These are phyloP conservation scores for Scytalidium sp. DNA, from an alignment of 2,329 filamentous ascomycete genomes.

Conservation along the genomic window DNA sequence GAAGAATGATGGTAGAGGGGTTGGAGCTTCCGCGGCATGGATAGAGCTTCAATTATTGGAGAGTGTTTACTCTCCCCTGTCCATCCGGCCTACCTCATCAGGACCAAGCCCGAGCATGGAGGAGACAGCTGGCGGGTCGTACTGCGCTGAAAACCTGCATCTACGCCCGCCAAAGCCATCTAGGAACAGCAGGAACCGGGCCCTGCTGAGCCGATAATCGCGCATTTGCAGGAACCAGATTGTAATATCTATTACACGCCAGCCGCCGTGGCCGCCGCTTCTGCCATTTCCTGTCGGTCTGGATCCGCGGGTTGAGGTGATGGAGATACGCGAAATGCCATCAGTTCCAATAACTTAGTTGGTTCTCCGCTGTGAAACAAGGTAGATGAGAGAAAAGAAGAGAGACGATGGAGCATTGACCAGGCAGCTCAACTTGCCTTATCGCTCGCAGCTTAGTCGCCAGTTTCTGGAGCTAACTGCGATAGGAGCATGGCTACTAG, in stretches of 20 bases:
- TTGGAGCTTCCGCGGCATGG: background rate
- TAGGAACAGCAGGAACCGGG: background rate
- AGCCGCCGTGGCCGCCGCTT: no score
- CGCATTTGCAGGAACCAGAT: background rate
- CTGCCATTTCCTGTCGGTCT: no score
- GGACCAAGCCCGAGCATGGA: background rate
- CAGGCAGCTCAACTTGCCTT: background rate
- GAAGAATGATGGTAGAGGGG: background rate
- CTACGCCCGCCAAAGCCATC: no score
- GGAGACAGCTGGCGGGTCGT: no score
- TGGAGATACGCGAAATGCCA: no score
- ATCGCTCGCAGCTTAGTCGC: background rate
- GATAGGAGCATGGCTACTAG: background rate
- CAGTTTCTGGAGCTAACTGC: background rate
- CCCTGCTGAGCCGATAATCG: conserved; percentile 2
- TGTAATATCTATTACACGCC: no score
- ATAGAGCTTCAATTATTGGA: background rate
- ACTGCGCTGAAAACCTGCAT: no score
- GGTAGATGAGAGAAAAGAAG: no score
- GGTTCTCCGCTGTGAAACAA: no score
- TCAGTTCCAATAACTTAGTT: no score
- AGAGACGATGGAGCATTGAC: no score
- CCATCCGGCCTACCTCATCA: background rate
- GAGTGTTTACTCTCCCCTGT: background rate
- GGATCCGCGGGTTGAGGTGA: no score